A percentile compares a stretch with the other conserved stretches of the same genome.
Evolutionary conservation across 2,329 filamentous ascomycete genomes (phyloP).

Genomic region (Didymella segeticola): DNA sequence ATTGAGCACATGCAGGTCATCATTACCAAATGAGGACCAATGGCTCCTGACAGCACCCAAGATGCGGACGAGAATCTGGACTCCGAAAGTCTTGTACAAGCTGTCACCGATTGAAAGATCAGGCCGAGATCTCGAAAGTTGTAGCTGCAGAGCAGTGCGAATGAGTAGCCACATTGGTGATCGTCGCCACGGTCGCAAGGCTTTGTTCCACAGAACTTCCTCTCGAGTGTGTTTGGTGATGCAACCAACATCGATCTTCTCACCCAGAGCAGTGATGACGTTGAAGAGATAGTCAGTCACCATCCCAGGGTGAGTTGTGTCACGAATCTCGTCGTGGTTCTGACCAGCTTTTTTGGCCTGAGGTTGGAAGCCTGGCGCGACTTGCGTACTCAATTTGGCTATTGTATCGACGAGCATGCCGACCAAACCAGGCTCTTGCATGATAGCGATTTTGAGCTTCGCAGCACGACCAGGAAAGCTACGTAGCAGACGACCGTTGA

Average conservation of each 20-base stretch:
- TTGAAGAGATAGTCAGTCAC: slow-evolving; percentile 61
- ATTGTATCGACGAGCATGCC: slow-evolving; percentile 42
- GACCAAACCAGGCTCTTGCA: slow-evolving; percentile 24
- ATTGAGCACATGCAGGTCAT: slow-evolving; percentile 20
- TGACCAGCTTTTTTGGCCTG: slow-evolving; percentile 50
- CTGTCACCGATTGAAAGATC: not conserved
- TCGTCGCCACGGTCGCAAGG: slow-evolving; percentile 55
- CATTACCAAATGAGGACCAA: slow-evolving; percentile 13
- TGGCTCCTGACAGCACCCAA: slow-evolving; percentile 7
- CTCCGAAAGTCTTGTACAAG: slow-evolving; percentile 61
- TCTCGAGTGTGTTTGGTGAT: slow-evolving; percentile 63
- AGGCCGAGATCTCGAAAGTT: slow-evolving; percentile 33
- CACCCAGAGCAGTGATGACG: slow-evolving; percentile 48
- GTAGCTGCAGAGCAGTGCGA: slow-evolving; percentile 58
- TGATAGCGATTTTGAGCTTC: slow-evolving; percentile 34
- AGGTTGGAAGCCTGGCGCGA: slow-evolving; percentile 43
- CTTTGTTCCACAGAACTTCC: slow-evolving; percentile 57
- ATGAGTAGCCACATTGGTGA: slow-evolving; percentile 64
- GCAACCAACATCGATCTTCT: slow-evolving; percentile 19
- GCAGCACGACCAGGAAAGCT: slow-evolving; percentile 55
- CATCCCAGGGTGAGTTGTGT: slow-evolving; percentile 58
- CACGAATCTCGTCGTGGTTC: slow-evolving; percentile 52
- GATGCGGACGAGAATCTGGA: slow-evolving; percentile 57
- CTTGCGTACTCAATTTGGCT: slow-evolving; percentile 47
- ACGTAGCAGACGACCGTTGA: slow-evolving; percentile 51